Evolutionary conservation across 345 rosid genomes (phyloP).

Genomic region (Brassica incana): DNA sequence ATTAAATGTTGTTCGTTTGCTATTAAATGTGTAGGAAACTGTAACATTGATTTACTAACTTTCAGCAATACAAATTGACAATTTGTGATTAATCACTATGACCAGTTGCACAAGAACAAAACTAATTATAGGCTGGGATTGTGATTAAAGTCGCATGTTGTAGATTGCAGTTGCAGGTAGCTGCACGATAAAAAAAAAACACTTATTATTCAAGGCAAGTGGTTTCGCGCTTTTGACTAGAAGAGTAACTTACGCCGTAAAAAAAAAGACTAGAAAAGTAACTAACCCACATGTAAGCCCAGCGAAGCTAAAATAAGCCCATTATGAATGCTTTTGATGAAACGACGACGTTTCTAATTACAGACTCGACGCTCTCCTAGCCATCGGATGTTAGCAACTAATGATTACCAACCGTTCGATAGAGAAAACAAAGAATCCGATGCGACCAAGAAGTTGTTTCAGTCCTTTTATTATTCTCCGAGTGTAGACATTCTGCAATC

Average conservation of each 20-base stretch:
- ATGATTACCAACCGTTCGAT: neutral
- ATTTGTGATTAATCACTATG: too few species aligned
- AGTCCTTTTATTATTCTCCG: constrained; percentile 13
- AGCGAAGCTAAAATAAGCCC: neutral
- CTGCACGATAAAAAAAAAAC: neutral
- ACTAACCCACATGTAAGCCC: neutral
- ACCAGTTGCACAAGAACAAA: too few species aligned
- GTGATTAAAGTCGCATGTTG: neutral
- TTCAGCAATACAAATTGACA: too few species aligned
- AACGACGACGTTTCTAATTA: neutral
- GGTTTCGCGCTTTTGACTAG: too few species aligned
- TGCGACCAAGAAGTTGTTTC: constrained; percentile 25
- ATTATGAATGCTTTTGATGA: neutral
- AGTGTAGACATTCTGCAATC: constrained; percentile 8
- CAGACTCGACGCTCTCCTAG: neutral
- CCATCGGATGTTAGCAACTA: constrained; percentile 9
- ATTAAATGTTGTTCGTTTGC: neutral
- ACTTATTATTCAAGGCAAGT: too few species aligned
- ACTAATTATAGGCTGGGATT: neutral
- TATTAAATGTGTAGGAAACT: too few species aligned
- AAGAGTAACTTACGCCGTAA: too few species aligned
- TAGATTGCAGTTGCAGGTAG: neutral
- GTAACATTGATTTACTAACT: too few species aligned
- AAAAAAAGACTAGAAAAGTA: neutral
- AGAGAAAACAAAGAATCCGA: constrained; percentile 23